These are phyloP conservation scores for Hygrocybe punicea DNA, from an alignment of 768 basidiomycete genomes.

Conservation along the genomic window DNA sequence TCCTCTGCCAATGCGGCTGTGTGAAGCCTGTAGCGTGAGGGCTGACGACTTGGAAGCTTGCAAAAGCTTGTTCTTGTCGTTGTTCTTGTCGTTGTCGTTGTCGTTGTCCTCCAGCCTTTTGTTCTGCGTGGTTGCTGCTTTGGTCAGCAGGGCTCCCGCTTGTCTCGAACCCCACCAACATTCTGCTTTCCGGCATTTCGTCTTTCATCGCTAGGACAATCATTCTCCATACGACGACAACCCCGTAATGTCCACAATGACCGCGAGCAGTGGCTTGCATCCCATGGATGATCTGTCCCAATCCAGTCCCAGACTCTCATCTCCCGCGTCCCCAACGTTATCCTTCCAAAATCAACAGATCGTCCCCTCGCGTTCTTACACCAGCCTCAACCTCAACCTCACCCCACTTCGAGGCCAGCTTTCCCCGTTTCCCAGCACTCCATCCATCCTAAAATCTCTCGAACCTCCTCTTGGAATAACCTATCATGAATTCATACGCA, in stretches of 20 bases:
- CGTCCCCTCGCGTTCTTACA: slow-evolving; percentile 40
- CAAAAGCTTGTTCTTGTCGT: too few species aligned
- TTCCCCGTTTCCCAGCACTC: slow-evolving; percentile 42
- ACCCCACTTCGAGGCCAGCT: slow-evolving; percentile 41
- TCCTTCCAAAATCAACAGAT: slow-evolving; percentile 37
- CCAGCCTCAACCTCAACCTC: slow-evolving; percentile 36
- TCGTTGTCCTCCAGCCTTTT: too few species aligned
- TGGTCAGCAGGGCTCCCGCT: too few species aligned
- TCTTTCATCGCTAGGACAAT: too few species aligned
- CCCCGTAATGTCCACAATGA: slow-evolving; percentile 24
- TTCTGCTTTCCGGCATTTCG: too few species aligned
- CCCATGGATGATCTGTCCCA: slow-evolving; percentile 37
- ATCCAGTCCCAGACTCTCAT: slow-evolving; percentile 41
- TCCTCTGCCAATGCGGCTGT: too few species aligned
- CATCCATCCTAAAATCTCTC: slow-evolving; percentile 35
- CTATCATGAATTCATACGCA: slow-evolving; percentile 59
- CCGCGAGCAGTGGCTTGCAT: slow-evolving; percentile 28
- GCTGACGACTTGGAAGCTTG: too few species aligned
- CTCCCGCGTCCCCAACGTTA: slow-evolving; percentile 43
- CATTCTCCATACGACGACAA: too few species aligned
- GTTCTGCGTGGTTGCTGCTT: too few species aligned
- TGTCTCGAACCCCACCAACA: too few species aligned
- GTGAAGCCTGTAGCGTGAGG: too few species aligned
- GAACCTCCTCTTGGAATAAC: slow-evolving; percentile 60
- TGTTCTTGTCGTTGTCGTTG: too few species aligned